A percentile compares a stretch with the other conserved stretches of the same genome.
Conservation (phyloP, 108 stramenopile genomes). For the Schizochytrium sp. region DNA sequence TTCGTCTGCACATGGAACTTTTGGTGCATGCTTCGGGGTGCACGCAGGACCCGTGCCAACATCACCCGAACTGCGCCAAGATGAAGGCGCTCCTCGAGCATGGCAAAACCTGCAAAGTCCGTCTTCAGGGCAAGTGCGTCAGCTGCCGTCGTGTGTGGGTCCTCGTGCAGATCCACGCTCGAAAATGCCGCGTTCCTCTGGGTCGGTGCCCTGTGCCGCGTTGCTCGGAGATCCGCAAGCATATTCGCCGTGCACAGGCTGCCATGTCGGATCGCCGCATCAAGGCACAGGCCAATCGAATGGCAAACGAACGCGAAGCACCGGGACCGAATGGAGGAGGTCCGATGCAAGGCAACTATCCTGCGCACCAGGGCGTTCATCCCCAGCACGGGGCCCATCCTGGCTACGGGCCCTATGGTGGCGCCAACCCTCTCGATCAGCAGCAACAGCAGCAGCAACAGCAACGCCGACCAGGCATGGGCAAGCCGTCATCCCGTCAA, state of each 20-base stretch:
- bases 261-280: background rate
- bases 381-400: background rate
- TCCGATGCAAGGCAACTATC: too few species aligned
- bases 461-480: conserved; percentile 22
- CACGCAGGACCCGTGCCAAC: conserved; percentile 58
- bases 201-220: conserved; percentile 79
- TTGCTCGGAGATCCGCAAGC: conserved; percentile 84
- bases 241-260: conserved; percentile 22
- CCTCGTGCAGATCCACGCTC: conserved; percentile 90
- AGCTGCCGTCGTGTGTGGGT: conserved; percentile 95
- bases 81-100: conserved; percentile 93
- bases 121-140: conserved; percentile 73
- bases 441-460: conserved; percentile 47
- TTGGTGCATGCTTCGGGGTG: conserved; percentile 86
- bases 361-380: background rate
- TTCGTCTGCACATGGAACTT: conserved; percentile 91
- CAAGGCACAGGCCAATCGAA: background rate
- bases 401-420: background rate
- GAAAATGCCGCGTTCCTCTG: conserved; percentile 69
- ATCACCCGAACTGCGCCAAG: conserved; percentile 84
- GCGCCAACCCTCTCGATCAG: background rate
- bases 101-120: conserved; percentile 58
- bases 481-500: background rate
- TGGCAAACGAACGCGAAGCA: background rate
- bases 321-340: too few species aligned